Conservation (phyloP, 352 stramenopile species). For the Globisporangium irregulare region DNA sequence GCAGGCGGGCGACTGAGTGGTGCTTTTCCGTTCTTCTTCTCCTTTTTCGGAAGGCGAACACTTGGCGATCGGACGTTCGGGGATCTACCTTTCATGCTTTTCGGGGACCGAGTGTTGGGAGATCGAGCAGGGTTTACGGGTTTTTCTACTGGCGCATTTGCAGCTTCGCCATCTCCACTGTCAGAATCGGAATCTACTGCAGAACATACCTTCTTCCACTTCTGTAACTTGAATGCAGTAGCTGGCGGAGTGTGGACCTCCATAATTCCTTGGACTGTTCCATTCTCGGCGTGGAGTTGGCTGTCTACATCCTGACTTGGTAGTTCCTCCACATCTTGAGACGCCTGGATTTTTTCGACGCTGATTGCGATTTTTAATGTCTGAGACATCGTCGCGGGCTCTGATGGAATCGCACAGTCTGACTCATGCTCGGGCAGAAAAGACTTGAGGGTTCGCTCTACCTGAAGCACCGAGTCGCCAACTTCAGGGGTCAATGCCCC, state of each 20-base stretch:
- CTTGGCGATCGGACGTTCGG: not conserved
- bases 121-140: not conserved
- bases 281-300: constrained; percentile 4
- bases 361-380: not conserved
- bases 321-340: not conserved
- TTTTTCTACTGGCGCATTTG: not conserved
- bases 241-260: constrained; percentile 19
- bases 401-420: not conserved
- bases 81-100: not conserved
- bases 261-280: not conserved
- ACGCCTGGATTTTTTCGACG: not conserved
- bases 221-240: constrained; percentile 23
- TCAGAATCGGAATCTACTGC: constrained; percentile 49
- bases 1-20: not conserved
- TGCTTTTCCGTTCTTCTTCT: not conserved
- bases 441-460: constrained; percentile 66
- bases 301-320: not conserved
- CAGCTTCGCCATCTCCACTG: not conserved
- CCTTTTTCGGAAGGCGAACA: not conserved
- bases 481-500: constrained; percentile 66
- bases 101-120: not conserved
- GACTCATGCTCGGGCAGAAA: constrained; percentile 13
- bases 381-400: not conserved
- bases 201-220: constrained; percentile 39
- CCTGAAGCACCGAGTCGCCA: constrained; percentile 54